These are phyloP conservation scores for Gentiana macrophylla DNA, from an alignment of 257 asterid species.

Conservation along the genomic window DNA sequence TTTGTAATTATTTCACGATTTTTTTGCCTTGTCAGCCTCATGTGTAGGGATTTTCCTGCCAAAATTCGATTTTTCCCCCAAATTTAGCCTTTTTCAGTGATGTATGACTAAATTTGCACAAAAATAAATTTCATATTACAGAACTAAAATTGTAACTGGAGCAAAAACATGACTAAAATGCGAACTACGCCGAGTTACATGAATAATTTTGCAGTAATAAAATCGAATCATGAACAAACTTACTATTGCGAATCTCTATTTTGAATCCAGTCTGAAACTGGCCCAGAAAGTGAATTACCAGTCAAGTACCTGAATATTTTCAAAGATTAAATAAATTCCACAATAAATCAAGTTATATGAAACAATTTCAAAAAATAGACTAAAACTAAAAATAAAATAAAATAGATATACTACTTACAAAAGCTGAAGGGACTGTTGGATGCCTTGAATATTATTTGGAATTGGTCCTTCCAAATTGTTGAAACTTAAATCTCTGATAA, in stretches of 20 bases:
- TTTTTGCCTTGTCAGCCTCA: no score
- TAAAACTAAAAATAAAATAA: neutral
- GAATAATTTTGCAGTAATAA: neutral
- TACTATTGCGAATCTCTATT: slow-evolving; percentile 13
- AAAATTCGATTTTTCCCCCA: no score
- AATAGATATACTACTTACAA: slow-evolving; percentile 19
- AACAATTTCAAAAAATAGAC: neutral
- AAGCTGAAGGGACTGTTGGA: slow-evolving; percentile 6
- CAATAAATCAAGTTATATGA: no score
- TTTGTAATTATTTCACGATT: no score
- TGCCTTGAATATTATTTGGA: slow-evolving; percentile 20
- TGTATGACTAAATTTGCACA: no score
- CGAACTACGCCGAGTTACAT: no score
- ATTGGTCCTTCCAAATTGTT: slow-evolving; percentile 42
- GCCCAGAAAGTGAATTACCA: slow-evolving; percentile 37
- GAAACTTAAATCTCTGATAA: slow-evolving; percentile 53
- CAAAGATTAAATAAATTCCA: no score
- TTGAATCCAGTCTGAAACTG: slow-evolving; percentile 29
- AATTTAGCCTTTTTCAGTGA: no score
- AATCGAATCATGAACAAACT: neutral
- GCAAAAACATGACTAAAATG: no score
- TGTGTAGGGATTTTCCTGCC: no score
- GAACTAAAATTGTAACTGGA: neutral
- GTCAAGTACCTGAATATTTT: slow-evolving; percentile 31
- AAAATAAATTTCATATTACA: no score